A percentile compares a stretch with the other conserved stretches of the same genome.
phyloP scores from a whole-genome alignment of 2,329 filamentous ascomycete genomes.

The Uncinocarpus reesii region DNA sequence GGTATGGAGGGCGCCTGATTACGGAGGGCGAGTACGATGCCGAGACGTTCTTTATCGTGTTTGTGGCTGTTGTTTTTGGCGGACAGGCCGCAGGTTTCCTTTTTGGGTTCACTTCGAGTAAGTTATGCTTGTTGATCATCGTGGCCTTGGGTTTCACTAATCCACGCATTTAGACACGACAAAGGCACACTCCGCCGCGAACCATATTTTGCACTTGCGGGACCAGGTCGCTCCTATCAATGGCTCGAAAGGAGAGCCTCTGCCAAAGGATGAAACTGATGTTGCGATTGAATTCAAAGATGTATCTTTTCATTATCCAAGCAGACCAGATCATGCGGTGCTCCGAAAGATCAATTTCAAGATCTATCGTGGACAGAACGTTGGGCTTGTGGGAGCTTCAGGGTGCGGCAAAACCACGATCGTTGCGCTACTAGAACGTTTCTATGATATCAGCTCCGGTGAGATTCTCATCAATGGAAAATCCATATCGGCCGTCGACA shows the following conservation, averaged over 20 bases:
- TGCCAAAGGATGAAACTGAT: conserved; percentile 28
- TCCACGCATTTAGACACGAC: conserved; percentile 35
- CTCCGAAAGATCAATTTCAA: conserved; percentile 26
- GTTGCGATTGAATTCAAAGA: conserved; percentile 39
- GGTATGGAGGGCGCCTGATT: conserved; percentile 49
- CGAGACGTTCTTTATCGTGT: conserved; percentile 38
- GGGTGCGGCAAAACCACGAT: conserved; percentile 58
- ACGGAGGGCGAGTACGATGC: conserved; percentile 20
- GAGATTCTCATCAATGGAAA: conserved; percentile 54
- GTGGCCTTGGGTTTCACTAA: neutral
- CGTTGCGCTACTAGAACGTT: conserved; percentile 51
- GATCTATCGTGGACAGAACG: conserved; percentile 41
- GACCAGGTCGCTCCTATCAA: conserved; percentile 36
- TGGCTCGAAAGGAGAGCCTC: conserved; percentile 18
- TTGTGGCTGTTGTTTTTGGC: conserved; percentile 33
- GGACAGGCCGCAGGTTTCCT: conserved; percentile 25
- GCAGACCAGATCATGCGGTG: conserved; percentile 22
- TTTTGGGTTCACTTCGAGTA: conserved; percentile 31
- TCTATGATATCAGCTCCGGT: conserved; percentile 59
- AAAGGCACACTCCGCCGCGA: conserved; percentile 41
- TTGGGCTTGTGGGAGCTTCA: conserved; percentile 48
- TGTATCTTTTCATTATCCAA: conserved; percentile 32
- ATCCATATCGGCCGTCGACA: conserved; percentile 50
- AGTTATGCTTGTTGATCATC: conserved; percentile 1
- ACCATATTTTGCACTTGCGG: conserved; percentile 44